A percentile compares a stretch with the other conserved stretches of the same genome.
phyloP scores from a whole-genome alignment of 352 stramenopile species.

The Elongisporangium anandrum region DNA sequence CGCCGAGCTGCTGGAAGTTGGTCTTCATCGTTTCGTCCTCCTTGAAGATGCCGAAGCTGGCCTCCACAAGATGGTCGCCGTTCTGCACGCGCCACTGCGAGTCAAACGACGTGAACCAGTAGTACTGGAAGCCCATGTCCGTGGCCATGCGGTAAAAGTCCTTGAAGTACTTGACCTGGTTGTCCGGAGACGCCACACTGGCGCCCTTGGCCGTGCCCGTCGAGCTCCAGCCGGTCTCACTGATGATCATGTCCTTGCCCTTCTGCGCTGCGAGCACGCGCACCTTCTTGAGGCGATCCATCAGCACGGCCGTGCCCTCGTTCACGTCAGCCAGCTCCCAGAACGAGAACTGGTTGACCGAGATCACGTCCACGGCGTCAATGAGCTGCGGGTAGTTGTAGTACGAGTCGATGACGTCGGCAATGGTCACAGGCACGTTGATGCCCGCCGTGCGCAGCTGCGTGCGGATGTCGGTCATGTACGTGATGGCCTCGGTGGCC shows the following conservation, averaged over 20 bases:
- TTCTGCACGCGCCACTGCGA: constrained; percentile 48
- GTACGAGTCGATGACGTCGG: constrained; percentile 71
- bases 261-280: constrained; percentile 35
- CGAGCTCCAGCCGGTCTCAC: constrained; percentile 69
- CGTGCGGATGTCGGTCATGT: constrained; percentile 57
- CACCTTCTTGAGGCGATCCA: constrained; percentile 53
- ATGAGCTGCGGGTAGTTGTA: constrained; percentile 50
- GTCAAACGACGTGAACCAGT: constrained; percentile 74
- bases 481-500: constrained; percentile 37
- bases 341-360: constrained; percentile 79
- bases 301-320: constrained; percentile 36
- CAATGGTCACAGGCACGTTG: constrained; percentile 57
- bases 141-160: constrained; percentile 62
- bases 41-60: constrained; percentile 59
- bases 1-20: constrained; percentile 38
- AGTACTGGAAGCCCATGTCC: constrained; percentile 53
- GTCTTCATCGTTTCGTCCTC: constrained; percentile 49
- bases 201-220: constrained; percentile 20
- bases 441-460: constrained; percentile 18
- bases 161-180: constrained; percentile 62
- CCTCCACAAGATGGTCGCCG: constrained; percentile 45
- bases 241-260: constrained; percentile 58
- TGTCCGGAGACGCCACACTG: constrained; percentile 33
- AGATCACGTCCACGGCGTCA: constrained; percentile 60
- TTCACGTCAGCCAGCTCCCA: constrained; percentile 53